A percentile compares a stretch with the other conserved stretches of the same genome.
phyloP scores from a whole-genome alignment of 2,329 filamentous ascomycete species.

The Cladosporium sphaerospermum region DNA sequence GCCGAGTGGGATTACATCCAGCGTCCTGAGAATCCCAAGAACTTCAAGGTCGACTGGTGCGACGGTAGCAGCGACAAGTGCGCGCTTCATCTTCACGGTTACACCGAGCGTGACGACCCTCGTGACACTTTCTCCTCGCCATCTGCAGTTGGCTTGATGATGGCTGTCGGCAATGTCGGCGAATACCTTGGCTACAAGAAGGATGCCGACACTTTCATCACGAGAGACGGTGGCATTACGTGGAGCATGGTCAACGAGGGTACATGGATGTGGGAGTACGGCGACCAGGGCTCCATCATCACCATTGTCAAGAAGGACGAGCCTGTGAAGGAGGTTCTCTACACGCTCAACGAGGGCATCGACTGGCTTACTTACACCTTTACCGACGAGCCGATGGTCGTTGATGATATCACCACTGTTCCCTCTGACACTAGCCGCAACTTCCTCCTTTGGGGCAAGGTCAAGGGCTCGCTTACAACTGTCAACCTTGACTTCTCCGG shows the following conservation, averaged over 20 bases:
- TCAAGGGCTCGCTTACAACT: slow-evolving; percentile 57
- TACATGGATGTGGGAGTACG: slow-evolving; percentile 86
- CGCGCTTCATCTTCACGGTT: slow-evolving; percentile 87
- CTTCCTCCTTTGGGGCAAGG: slow-evolving; percentile 80
- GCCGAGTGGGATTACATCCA: slow-evolving; percentile 74
- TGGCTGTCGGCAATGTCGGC: slow-evolving; percentile 89
- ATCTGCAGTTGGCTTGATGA: slow-evolving; percentile 83
- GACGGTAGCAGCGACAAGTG: slow-evolving; percentile 59
- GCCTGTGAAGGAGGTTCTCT: slow-evolving; percentile 63
- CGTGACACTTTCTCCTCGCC: slow-evolving; percentile 81
- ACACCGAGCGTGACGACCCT: slow-evolving; percentile 80
- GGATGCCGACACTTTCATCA: slow-evolving; percentile 85
- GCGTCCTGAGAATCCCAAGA: slow-evolving; percentile 63
- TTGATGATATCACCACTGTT: slow-evolving; percentile 79
- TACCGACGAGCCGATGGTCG: slow-evolving; percentile 56
- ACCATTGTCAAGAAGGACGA: slow-evolving; percentile 72
- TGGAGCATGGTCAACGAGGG: slow-evolving; percentile 87
- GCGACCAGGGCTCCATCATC: slow-evolving; percentile 88
- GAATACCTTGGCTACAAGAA: slow-evolving; percentile 58
- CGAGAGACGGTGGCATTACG: slow-evolving; percentile 77
- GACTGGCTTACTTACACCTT: slow-evolving; percentile 76
- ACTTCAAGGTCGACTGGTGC: slow-evolving; percentile 68
- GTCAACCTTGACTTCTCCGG: slow-evolving; percentile 87
- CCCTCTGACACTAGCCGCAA: slow-evolving; percentile 84
- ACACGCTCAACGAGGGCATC: slow-evolving; percentile 73